Conservation (phyloP, 305 asterid species). For the Striga hermonthica region DNA sequence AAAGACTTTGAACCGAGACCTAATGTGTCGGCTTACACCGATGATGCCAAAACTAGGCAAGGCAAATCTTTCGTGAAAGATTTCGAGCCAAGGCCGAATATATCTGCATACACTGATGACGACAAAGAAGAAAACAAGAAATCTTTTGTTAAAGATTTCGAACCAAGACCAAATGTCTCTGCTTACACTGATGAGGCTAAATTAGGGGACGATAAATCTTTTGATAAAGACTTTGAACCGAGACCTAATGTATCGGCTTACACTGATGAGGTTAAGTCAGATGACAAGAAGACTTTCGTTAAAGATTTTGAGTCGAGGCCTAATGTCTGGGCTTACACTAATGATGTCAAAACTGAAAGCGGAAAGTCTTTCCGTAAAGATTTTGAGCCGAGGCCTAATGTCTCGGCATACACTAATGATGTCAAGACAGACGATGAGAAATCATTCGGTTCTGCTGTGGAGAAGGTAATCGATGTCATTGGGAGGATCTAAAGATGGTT, state of each 20-base stretch:
- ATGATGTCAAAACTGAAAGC: too few relatives aligned
- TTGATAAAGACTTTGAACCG: not conserved
- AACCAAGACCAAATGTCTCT: not conserved
- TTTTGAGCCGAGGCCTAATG: not conserved
- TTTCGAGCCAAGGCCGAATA: not conserved
- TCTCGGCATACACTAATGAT: not conserved
- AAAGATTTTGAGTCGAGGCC: not conserved
- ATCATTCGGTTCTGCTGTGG: not conserved
- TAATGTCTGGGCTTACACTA: too few relatives aligned
- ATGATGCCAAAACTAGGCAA: not conserved
- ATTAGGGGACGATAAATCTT: not conserved
- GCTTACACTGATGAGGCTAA: not conserved
- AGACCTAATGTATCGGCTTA: not conserved
- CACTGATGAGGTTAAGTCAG: not conserved
- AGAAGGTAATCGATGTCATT: too few relatives aligned
- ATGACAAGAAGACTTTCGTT: not conserved
- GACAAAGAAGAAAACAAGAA: not conserved
- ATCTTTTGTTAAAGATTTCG: not conserved
- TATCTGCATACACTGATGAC: not conserved
- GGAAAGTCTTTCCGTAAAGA: not conserved
- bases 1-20: not conserved
- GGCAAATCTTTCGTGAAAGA: not conserved
- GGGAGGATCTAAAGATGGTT: too few relatives aligned
- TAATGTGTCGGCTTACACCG: too few relatives aligned
- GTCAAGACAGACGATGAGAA: not conserved